Base-by-base conservation (phyloP, 371 early-diverging fungal species). In the Mortierella sp. region DNA sequence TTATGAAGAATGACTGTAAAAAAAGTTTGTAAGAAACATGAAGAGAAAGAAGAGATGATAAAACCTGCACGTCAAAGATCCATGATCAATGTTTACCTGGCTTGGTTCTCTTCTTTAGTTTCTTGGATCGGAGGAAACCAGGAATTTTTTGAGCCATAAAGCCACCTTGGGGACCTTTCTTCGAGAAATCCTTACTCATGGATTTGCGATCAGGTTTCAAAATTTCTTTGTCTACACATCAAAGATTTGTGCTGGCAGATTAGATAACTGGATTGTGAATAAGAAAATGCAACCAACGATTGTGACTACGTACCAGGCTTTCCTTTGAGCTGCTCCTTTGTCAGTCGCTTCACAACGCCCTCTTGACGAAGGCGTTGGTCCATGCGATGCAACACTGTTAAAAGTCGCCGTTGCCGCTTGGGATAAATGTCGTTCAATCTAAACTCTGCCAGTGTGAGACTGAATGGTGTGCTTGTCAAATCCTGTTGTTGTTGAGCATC, bases 371-470 rank as follows among this genome's bases (percentile, higher is more conserved):
- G 61, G 39, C 78, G 78, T 40, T 66, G 59, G 6, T 84, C 85
- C 73, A 83, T 84, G 0, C 83, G 78, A 40, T 84, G 84, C 32
- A 84, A 65, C 22, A 79, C 55, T 26, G 80, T 77, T 58, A 84
- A 69, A 11, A 83, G 73, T 22, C 79, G 69, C 20, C 79, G 65
- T 28, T 84, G 85, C 14, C 77, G 62, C 60, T 69, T 79, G 12
- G 85, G 85, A 68, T 79, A 83, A 28, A 83, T 66, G 58, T 84
- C 85, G 37, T 70, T 79, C 40, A 67, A 62, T 14, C 83, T 57
- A 59, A 84, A 84, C 59, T 84, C 85, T 12, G 85, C 85, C 55
- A 84, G 49, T 0, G 85, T 84, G 55, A 84, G 55, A 60, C 83
- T 81, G 62, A 81, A 81, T 2, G 83, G 83, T 5, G 83, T 81